A percentile compares a stretch with the other conserved stretches of the same genome.
These are phyloP conservation scores for Erysiphe pulchra DNA, from an alignment of 2,329 filamentous ascomycete species.

Conservation along the genomic window DNA sequence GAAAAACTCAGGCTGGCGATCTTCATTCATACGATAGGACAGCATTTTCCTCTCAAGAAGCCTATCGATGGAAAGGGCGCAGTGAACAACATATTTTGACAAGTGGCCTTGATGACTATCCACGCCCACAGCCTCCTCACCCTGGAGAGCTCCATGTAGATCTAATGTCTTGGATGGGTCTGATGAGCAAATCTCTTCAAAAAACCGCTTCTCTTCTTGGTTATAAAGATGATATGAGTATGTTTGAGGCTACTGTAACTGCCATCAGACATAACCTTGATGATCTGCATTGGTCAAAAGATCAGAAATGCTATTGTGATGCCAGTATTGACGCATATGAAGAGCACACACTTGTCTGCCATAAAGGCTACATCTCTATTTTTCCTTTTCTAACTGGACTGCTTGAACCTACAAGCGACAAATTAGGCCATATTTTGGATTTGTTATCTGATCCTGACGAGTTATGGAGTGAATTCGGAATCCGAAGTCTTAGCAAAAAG, in stretches of 20 bases:
- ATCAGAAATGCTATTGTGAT: constrained; percentile 69
- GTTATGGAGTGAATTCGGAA: constrained; percentile 73
- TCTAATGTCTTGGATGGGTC: constrained; percentile 87
- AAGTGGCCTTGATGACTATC: constrained; percentile 89
- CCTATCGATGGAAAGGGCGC: constrained; percentile 82
- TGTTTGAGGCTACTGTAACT: constrained; percentile 44
- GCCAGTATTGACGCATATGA: constrained; percentile 89
- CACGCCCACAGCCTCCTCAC: constrained; percentile 75
- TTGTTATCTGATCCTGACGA: constrained; percentile 59
- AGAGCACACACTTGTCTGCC: constrained; percentile 70
- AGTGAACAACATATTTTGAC: constrained; percentile 71
- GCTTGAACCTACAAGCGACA: constrained; percentile 44
- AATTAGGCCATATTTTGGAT: constrained; percentile 49
- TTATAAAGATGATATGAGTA: constrained; percentile 46
- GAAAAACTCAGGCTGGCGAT: constrained; percentile 70
- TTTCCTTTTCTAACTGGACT: constrained; percentile 81
- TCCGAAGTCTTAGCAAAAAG: constrained; percentile 66
- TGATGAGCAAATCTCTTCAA: constrained; percentile 71
- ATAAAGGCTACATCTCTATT: constrained; percentile 86
- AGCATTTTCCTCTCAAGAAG: constrained; percentile 72
- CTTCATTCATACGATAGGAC: constrained; percentile 77
- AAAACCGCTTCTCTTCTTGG: constrained; percentile 56
- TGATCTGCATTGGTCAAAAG: constrained; percentile 76
- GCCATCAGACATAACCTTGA: constrained; percentile 71
- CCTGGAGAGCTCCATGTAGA: constrained; percentile 91